A percentile compares a stretch with the other conserved stretches of the same genome.
Conservation (phyloP, 2,329 filamentous ascomycete genomes). For the Penicillium sp. region DNA sequence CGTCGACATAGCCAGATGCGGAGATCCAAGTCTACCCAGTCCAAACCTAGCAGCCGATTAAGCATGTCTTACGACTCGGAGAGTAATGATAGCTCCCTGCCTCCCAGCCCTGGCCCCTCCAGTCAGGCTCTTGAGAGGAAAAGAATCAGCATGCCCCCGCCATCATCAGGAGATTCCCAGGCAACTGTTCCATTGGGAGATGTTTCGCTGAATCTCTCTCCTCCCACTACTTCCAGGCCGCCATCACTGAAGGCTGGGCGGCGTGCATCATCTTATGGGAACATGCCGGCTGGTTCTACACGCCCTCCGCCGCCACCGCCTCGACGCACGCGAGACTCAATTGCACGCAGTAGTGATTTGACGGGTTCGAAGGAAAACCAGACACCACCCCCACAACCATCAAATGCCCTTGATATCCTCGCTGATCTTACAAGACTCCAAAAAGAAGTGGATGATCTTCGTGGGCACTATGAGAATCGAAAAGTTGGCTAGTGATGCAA, state of each 20-base stretch:
- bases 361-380: conserved; percentile 22
- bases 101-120: conserved; percentile 31
- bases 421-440: conserved; percentile 71
- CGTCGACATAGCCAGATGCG: conserved; percentile 50
- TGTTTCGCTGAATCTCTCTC: conserved; percentile 18
- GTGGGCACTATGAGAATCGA: conserved; percentile 40
- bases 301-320: conserved; percentile 51
- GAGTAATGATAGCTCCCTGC: conserved; percentile 32
- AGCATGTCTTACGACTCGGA: conserved; percentile 48
- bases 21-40: conserved; percentile 36
- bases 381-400: conserved; percentile 36
- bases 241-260: conserved; percentile 31
- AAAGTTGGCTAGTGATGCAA: conserved; percentile 27
- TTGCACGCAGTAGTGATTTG: conserved; percentile 38
- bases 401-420: conserved; percentile 60
- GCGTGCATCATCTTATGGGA: conserved; percentile 28
- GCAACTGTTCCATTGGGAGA: conserved; percentile 2
- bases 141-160: conserved; percentile 25
- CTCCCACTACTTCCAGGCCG: conserved; percentile 10
- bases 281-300: conserved; percentile 24
- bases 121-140: conserved; percentile 18
- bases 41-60: conserved; percentile 36
- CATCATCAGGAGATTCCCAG: conserved; percentile 14
- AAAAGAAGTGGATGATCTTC: conserved; percentile 67
- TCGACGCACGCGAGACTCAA: conserved; percentile 46